Evolutionary conservation across 257 asterid species (phyloP), one percentile per base, ranked within the genome.

Genomic region (Capsicum baccatum): DNA sequence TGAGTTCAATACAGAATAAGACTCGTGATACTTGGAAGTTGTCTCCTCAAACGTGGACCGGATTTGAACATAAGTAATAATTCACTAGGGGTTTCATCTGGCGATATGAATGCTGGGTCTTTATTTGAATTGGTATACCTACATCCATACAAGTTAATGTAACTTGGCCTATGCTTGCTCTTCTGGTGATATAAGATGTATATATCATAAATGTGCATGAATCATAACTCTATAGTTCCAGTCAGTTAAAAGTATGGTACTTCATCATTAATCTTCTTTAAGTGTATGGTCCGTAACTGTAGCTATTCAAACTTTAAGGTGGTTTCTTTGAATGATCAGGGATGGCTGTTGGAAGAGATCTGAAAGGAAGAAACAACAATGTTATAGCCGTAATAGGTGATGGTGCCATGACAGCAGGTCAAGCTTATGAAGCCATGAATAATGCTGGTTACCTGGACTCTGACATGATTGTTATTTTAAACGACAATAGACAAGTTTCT

Each of bases 391-490:
- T 94, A 58, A 96, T 96, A 58, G 99, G 99, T 9, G 99, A 96
- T 26, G 99, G 99, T 79, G 97, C 99, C 12, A 96, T 96, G 99
- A 96, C 99, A 35, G 99, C 98, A 4, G 99, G 99, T 15, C 99
- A 96, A 85, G 99, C 98, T 1, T 96, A 96, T 83, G 99, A 96
- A 88, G 99, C 99, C 39, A 94, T 96, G 99, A 94, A 96, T 86
- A 96, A 96, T 52, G 99, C 99, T 11, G 99, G 99, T 47, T 96
- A 96, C 91, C 89, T 96, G 8, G 99, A 96, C 84, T 94, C 99
- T 0, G 99, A 96, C 87, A 96, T 96, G 99, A 96, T 96, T 79
- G 99, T 96, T 70, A 93, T 96, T 66, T 97, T 96, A 69, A 96
- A 96, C 14, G 99, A 96, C 92, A 94, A 96, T 92, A 94, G 94